Conservation (phyloP, 768 basidiomycete genomes). For the Bullera alba region DNA sequence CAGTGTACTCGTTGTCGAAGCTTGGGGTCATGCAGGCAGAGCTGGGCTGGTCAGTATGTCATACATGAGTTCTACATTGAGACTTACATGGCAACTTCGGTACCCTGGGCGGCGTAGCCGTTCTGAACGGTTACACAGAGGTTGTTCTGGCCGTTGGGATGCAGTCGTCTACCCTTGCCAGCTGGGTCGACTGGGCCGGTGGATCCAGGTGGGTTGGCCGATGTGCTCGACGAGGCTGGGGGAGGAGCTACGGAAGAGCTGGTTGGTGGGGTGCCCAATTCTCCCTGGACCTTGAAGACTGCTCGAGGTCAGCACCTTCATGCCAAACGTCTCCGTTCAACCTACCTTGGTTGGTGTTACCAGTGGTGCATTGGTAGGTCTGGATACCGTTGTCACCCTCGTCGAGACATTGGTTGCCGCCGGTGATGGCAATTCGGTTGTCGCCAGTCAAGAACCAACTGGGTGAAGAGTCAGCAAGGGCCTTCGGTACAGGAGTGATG, state of each 20-base stretch:
- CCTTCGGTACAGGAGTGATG: not conserved
- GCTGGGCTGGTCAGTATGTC: not conserved
- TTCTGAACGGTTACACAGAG: conserved; percentile 1
- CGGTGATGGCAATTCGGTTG: conserved; percentile 41
- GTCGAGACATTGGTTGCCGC: conserved; percentile 41
- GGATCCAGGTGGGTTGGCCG: not conserved
- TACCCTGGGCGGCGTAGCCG: conserved; percentile 4
- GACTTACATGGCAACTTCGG: conserved; percentile 5
- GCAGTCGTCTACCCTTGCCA: not conserved
- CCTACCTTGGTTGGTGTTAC: conserved; percentile 42
- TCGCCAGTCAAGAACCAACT: conserved; percentile 37
- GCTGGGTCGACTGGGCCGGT: not conserved
- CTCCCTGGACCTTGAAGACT: not conserved
- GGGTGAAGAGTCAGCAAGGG: not conserved
- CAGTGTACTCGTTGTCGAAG: not conserved
- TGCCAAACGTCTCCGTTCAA: not conserved
- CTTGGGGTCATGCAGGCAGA: no score
- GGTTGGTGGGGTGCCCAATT: not conserved
- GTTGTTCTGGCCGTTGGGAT: not conserved
- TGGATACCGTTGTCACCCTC: conserved; percentile 28
- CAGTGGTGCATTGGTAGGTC: conserved; percentile 41
- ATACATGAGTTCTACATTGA: not conserved
- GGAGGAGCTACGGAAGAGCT: not conserved
- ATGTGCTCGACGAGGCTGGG: not conserved
- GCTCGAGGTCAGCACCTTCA: not conserved